A percentile compares a stretch with the other conserved stretches of the same genome.
Evolutionary conservation across 108 stramenopile genomes (phyloP).

Genomic region (Poteriospumella lacustris): DNA sequence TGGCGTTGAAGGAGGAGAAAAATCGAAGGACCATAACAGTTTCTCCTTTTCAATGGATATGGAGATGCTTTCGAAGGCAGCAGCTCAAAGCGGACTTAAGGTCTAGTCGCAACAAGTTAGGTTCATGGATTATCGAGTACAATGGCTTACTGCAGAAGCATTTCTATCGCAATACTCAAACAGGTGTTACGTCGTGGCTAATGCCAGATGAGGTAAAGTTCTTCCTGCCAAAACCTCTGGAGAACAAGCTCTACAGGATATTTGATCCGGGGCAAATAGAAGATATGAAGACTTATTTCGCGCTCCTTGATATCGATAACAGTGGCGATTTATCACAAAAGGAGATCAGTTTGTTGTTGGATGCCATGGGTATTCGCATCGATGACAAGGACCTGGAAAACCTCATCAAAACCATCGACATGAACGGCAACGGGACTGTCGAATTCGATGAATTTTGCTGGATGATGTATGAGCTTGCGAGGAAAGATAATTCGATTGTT

Average conservation of each 20-base stretch:
- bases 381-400: not conserved
- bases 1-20: not conserved
- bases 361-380: not conserved
- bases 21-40: not conserved
- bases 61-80: not conserved
- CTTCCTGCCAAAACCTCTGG: not conserved
- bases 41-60: not conserved
- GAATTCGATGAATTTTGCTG: constrained; percentile 20
- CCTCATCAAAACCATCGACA: not conserved
- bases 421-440: constrained; percentile 10
- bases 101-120: not conserved
- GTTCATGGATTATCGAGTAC: not conserved
- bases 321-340: constrained; percentile 18
- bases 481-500: not conserved
- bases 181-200: not conserved
- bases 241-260: not conserved
- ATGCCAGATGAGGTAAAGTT: constrained; percentile 11
- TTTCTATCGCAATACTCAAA: not conserved
- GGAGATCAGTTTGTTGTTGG: not conserved
- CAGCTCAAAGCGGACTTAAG: not conserved
- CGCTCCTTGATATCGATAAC: not conserved
- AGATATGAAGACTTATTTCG: not conserved
- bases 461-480: not conserved
- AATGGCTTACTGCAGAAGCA: not conserved
- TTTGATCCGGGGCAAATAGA: not conserved